Evolutionary conservation across 495 filamentous ascomycete genomes (phyloP).

Genomic region (Choiromyces venosus): DNA sequence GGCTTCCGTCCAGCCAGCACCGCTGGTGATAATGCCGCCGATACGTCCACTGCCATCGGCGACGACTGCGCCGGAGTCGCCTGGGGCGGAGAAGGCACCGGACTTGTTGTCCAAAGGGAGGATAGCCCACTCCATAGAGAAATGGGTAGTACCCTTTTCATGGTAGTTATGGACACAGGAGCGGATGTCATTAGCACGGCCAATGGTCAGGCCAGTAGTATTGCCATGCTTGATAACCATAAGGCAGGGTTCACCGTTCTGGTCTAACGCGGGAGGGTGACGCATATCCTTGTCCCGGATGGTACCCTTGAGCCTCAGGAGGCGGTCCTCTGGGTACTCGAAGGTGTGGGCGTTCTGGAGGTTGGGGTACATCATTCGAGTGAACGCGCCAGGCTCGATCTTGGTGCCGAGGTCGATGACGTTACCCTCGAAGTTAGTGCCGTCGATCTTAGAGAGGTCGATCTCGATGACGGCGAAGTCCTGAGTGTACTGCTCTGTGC

Average conservation of each 20-base stretch:
- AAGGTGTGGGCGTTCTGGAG: too few relatives aligned
- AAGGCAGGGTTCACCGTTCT: background rate
- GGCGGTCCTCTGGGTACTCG: background rate
- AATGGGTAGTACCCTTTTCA: background rate
- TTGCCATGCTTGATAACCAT: background rate
- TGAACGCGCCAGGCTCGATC: background rate
- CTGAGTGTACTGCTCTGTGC: background rate
- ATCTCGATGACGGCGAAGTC: too few relatives aligned
- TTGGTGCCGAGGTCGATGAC: background rate
- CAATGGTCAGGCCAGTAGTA: background rate
- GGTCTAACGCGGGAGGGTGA: background rate
- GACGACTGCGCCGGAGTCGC: background rate
- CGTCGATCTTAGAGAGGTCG: too few relatives aligned
- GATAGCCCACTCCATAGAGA: constrained; percentile 7
- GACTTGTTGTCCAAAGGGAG: background rate
- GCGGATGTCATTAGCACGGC: background rate
- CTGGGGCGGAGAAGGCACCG: background rate
- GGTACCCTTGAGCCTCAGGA: background rate
- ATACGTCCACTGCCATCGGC: background rate
- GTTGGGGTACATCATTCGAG: background rate
- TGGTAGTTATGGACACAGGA: background rate
- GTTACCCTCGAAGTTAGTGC: constrained; percentile 1
- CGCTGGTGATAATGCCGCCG: too few relatives aligned
- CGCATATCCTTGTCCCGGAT: background rate
- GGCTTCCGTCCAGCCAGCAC: too few relatives aligned